Evolutionary conservation across 169 alveolate genomes (phyloP).

Genomic region (Neospora caninum): DNA sequence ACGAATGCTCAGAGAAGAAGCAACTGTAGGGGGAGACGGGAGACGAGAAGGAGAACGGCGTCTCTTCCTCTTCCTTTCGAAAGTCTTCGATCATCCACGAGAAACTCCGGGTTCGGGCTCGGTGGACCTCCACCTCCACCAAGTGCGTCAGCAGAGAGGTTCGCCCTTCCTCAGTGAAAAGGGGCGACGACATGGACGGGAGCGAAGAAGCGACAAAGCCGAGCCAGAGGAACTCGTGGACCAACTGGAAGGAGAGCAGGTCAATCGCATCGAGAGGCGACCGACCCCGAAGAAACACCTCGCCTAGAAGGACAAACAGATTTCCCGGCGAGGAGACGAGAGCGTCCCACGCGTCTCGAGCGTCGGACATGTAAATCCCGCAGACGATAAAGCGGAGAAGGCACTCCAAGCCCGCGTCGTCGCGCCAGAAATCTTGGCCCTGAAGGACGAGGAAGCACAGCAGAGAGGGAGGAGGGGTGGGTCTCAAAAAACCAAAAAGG

Average conservation of each 20-base stretch:
- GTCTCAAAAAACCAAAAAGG: no score
- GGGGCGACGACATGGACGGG: background rate
- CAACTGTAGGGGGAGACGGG: background rate
- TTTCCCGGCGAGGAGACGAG: slow-evolving; percentile 30
- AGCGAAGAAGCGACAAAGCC: slow-evolving; percentile 40
- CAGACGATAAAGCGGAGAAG: slow-evolving; percentile 45
- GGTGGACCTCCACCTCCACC: background rate
- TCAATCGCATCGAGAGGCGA: slow-evolving; percentile 48
- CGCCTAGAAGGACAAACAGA: slow-evolving; percentile 35
- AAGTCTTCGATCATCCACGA: background rate
- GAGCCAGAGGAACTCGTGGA: slow-evolving; percentile 46
- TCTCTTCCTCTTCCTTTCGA: background rate
- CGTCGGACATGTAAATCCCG: slow-evolving; percentile 54
- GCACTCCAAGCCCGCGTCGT: slow-evolving; percentile 53
- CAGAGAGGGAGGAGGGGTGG: background rate
- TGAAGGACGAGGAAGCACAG: background rate
- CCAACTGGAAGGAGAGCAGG: slow-evolving; percentile 59
- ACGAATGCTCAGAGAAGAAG: background rate
- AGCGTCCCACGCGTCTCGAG: slow-evolving; percentile 58
- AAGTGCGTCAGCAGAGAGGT: background rate
- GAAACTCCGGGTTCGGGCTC: background rate
- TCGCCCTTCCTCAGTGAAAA: background rate
- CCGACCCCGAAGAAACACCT: slow-evolving; percentile 38
- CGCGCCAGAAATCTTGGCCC: slow-evolving; percentile 35
- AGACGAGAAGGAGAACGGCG: background rate